Evolutionary conservation across 1,284 basidiomycete species (phyloP), one percentile per base, ranked within the genome.

Genomic region (Heterobasidion irregulare): DNA sequence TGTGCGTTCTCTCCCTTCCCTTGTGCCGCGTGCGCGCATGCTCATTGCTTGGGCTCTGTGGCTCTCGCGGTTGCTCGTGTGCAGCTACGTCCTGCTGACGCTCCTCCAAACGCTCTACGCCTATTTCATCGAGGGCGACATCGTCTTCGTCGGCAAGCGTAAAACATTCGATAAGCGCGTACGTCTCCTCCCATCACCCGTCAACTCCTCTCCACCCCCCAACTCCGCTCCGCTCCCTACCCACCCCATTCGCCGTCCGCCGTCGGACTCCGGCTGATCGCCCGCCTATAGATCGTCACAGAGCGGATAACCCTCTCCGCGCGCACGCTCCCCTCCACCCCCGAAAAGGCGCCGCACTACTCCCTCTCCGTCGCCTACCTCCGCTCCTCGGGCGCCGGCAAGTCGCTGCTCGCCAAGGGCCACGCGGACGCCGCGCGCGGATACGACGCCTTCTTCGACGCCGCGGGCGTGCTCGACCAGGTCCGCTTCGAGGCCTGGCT

Each of bases 81-180:
- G 13, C 65, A 93, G 91, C 58, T 94, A 94, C 68, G 73, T 86
- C 47, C 54, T 86, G 51, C 72, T 94, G 55, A 89, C 86, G 6
- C 68, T 77, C 38, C 64, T 84, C 18, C 86, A 91, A 68, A 81
- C 86, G 9, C 70, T 90, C 33, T 94, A 94, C 64, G 79, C 86
- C 18, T 90, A 86, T 65, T 89, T 90, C 60, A 70, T 94, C 56
- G 91, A 94, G 68, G 84, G 86, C 45, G 77, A 89, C 58, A 84
- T 82, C 54, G 82, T 94, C 52, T 94, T 90, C 65, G 82, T 87
- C 43, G 91, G 89, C 43, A 89, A 86, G 65, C 82, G 91, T 59
- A 91, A 91, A 70, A 88, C 88, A 18, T 83, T 92, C 62, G 88
- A 87, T 36, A 91, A 90, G 69, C 78, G 86, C 58, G 87, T 89